Percentiles rank a stretch among this genome's conserved stretches.
Evolutionary conservation across 2,329 filamentous ascomycete species (phyloP).

Genomic region (Monilinia vaccinii-corymbosi): DNA sequence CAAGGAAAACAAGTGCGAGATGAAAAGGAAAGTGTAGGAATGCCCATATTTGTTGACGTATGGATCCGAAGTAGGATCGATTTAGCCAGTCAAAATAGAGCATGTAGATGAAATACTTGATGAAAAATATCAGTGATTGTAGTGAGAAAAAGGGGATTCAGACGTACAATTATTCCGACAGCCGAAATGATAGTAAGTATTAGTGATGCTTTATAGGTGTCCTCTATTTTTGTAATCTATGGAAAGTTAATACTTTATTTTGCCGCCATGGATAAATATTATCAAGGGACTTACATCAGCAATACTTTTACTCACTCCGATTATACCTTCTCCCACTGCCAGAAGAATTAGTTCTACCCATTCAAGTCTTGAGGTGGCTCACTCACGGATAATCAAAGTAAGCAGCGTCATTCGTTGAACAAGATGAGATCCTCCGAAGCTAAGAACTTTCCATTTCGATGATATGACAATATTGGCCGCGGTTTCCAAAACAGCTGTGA

Average conservation of each 20-base stretch:
- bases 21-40: constrained; percentile 48
- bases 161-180: constrained; percentile 2
- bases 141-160: not conserved
- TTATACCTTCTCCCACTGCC: constrained; percentile 21
- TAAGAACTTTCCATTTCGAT: constrained; percentile 29
- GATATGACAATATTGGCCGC: constrained; percentile 19
- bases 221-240: not conserved
- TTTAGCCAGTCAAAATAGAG: constrained; percentile 23
- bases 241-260: not conserved
- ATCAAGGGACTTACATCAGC: constrained; percentile 12
- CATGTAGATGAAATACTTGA: constrained; percentile 23
- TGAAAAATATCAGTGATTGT: not conserved
- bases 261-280: not conserved
- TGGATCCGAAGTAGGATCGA: constrained; percentile 15
- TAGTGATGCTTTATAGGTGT: not conserved
- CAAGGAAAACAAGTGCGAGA: constrained; percentile 44
- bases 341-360: not conserved
- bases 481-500: constrained; percentile 19
- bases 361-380: not conserved
- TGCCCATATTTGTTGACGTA: constrained; percentile 32
- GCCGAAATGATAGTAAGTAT: not conserved
- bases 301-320: constrained; percentile 21
- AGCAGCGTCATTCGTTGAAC: constrained; percentile 49
- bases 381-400: constrained; percentile 42
- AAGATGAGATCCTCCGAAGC: constrained; percentile 48